Base-by-base conservation (phyloP, 345 rosid genomes). In the Noccaea caerulescens region DNA sequence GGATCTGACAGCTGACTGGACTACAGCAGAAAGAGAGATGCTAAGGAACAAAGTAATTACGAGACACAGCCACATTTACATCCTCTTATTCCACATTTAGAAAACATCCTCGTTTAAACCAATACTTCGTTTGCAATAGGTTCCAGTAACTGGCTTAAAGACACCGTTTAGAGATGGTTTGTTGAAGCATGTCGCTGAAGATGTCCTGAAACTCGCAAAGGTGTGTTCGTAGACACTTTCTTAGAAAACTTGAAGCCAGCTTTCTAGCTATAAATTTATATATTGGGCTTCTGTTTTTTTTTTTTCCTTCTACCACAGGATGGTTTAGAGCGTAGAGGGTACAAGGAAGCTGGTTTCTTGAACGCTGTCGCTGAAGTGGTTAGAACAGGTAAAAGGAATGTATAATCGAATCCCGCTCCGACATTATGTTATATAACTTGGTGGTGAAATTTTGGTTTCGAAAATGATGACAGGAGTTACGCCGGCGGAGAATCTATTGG, bases 311-410 rank as follows among this genome's bases (percentile, higher is more conserved):
- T 16, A 16, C 59, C 79, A 74, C 82, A 91, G 99, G 98, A 87
- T 72, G 98, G 99, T 66, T 75, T 94, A 77, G 97, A 94, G 81
- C 87, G 96, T 30, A 82, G 98, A 80, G 99, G 99, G 45, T 94
- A 67, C 72, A 94, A 94, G 84, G 99, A 94, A 84, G 69, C 84
- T 0, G 90, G 93, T 7, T 91, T 94, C 87, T 79, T 94, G 79
- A 90, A 94, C 63, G 97, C 68, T 63, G 89, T 94, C 23, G 61
- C 80, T 45, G 93, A 91, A 72, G 93, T 94, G 75, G 98, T 88
- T 70, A 80, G 89, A 71, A 92, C 99, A 84, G 99, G 99, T 94
- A 77, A 68, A 16, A 65, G 9, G 33, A 18, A 36, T 58, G 13
- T 46, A 6, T 33, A 9, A 12, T 3, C 11, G 5, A 20, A 37